Base-by-base conservation (phyloP, 257 asterid species). In the Solanum pimpinellifolium region DNA sequence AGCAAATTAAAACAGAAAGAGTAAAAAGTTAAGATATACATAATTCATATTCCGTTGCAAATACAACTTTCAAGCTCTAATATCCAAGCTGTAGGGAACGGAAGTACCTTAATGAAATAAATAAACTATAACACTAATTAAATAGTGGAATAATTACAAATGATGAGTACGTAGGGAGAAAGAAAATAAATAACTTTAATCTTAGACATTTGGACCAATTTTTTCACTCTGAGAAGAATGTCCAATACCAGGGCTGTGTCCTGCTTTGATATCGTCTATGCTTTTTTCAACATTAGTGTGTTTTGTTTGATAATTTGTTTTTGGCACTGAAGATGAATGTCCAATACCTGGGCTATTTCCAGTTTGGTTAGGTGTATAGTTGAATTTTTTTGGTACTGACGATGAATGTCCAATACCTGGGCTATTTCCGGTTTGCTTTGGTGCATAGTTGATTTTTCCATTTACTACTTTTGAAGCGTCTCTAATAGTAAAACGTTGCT, bases 331-430 rank as follows among this genome's bases (percentile, higher is more conserved):
- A 14, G 62, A 49, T 85, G 88, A 87, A 88, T 95, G 98, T n/a
- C 96, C 97, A 15, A 92, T 86, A 60, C 97, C 95, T 23, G 96
- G 96, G 87, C 98, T 95, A 86, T 92, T 90, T 80, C 98, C 97
- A n/a, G 93, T 94, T 70, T 88, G 66, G 7, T 94, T 93, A 9
- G 15, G 69, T 23, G 69, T 60, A 60, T 60, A 60, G 29, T 11
- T 60, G 6, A 60, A 6, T 80, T 69, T 16, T 78, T 31, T 84
- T 83, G 83, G 20, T 41, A 46, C 3, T 83, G 77, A 88, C 9
- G 46, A 59, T 85, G 88, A 86, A 88, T 95, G 98, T 21, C 96
- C 97, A 31, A 92, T 86, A 77, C 97, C 95, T 18, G 96, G 96
- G 86, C 98, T 95, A 86, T 92, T 90, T 70, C 98, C 97, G 14